phyloP scores from a whole-genome alignment of 2,329 filamentous ascomycete genomes.

The Diaporthe capsici region DNA sequence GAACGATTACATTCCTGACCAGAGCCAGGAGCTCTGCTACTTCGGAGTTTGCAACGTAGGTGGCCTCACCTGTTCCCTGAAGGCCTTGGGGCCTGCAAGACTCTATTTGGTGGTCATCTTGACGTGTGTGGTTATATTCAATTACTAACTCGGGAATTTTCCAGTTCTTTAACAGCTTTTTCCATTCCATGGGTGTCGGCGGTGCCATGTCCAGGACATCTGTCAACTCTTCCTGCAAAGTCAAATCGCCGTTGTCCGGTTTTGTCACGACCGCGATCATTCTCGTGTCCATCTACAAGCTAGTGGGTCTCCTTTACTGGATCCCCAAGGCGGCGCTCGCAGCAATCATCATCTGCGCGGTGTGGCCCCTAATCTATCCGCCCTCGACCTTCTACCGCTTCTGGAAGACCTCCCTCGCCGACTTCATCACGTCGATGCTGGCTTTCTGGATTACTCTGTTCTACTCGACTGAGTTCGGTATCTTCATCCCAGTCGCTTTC shows the following conservation, averaged over 20 bases:
- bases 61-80: neutral
- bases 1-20: slow-evolving; percentile 74
- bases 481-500: slow-evolving; percentile 72
- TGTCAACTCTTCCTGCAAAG: slow-evolving; percentile 75
- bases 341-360: slow-evolving; percentile 77
- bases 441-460: slow-evolving; percentile 76
- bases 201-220: slow-evolving; percentile 78
- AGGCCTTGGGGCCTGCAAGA: neutral
- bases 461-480: slow-evolving; percentile 71
- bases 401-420: slow-evolving; percentile 74
- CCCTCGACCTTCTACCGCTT: slow-evolving; percentile 73
- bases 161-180: slow-evolving; percentile 72
- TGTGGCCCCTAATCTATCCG: slow-evolving; percentile 72
- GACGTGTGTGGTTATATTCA: neutral
- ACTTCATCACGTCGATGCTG: slow-evolving; percentile 75
- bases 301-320: slow-evolving; percentile 74
- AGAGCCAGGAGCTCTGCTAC: slow-evolving; percentile 76
- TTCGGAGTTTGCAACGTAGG: slow-evolving; percentile 68
- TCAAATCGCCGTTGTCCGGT: slow-evolving; percentile 73
- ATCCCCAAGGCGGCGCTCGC: slow-evolving; percentile 76
- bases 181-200: slow-evolving; percentile 74
- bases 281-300: slow-evolving; percentile 72
- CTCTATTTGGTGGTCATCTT: too few species aligned
- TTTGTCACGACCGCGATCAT: slow-evolving; percentile 73
- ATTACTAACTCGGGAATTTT: neutral